phyloP scores from a whole-genome alignment of 495 filamentous ascomycete genomes.

The Talaromyces liani region DNA sequence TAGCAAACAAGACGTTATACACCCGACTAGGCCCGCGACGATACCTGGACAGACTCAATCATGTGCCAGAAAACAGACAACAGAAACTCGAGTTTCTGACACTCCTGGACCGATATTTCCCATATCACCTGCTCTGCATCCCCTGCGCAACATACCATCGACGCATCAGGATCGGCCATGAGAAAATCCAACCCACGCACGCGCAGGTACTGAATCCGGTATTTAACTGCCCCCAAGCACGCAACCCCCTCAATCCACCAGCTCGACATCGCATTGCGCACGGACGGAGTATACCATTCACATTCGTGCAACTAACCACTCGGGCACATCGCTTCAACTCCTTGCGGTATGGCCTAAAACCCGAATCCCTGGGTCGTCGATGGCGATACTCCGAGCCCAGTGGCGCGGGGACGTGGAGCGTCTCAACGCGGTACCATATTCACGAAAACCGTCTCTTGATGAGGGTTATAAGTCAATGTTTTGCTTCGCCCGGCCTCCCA shows the following conservation, averaged over 20 bases:
- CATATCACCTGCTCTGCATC: conserved; percentile 49
- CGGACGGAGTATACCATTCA: conserved; percentile 42
- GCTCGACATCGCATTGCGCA: conserved; percentile 45
- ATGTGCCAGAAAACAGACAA: conserved; percentile 24
- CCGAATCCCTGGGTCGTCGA: conserved; percentile 34
- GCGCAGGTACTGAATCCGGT: conserved; percentile 43
- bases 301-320: conserved; percentile 46
- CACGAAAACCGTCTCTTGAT: conserved; percentile 45
- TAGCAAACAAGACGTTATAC: conserved; percentile 39
- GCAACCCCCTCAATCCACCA: conserved; percentile 29
- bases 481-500: conserved; percentile 36
- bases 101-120: conserved; percentile 35
- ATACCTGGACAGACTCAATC: conserved; percentile 25
- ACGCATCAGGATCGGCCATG: conserved; percentile 39
- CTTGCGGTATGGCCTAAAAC: conserved; percentile 33
- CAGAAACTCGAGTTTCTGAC: conserved; percentile 40
- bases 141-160: conserved; percentile 46
- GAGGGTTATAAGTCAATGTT: conserved; percentile 39
- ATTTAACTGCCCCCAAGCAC: conserved; percentile 41
- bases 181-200: conserved; percentile 39
- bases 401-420: conserved; percentile 28
- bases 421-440: conserved; percentile 41
- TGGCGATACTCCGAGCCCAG: conserved; percentile 23
- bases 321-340: conserved; percentile 33
- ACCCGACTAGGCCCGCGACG: conserved; percentile 25